Conservation (phyloP, 2,329 filamentous ascomycete species). For the Pseudocercospora musae region DNA sequence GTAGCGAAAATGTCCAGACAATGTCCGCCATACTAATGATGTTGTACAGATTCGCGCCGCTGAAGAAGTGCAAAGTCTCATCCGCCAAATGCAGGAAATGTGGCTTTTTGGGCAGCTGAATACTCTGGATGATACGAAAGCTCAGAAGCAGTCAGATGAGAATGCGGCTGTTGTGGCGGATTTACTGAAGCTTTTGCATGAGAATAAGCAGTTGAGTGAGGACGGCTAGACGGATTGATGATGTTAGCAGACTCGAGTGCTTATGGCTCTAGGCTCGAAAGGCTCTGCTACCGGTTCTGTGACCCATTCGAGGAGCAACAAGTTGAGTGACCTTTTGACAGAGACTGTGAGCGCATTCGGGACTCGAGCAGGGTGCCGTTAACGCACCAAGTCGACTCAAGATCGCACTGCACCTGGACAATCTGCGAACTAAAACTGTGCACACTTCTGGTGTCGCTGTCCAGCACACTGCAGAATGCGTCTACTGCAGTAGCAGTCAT, state of each 20-base stretch:
- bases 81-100: slow-evolving; percentile 61
- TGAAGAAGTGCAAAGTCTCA: slow-evolving; percentile 60
- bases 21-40: background rate
- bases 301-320: background rate
- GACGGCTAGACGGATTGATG: background rate
- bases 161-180: slow-evolving; percentile 48
- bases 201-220: background rate
- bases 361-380: no score
- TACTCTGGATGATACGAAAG: slow-evolving; percentile 48
- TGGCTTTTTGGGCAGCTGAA: slow-evolving; percentile 66
- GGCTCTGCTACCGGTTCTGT: background rate
- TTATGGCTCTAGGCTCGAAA: no score
- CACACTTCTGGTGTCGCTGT: no score
- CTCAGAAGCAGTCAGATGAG: slow-evolving; percentile 43
- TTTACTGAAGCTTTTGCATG: slow-evolving; percentile 35
- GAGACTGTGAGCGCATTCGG: no score
- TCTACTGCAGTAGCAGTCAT: no score
- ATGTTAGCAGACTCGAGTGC: background rate
- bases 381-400: no score
- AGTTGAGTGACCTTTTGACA: no score
- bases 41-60: slow-evolving; percentile 53
- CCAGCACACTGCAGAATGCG: no score
- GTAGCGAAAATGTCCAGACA: background rate
- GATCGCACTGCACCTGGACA: no score
- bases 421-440: no score